Evolutionary conservation across 192 early-diverging fungal species (phyloP), one percentile per base, ranked within the genome.

Genomic region (Fimicolochytrium jonesii): DNA sequence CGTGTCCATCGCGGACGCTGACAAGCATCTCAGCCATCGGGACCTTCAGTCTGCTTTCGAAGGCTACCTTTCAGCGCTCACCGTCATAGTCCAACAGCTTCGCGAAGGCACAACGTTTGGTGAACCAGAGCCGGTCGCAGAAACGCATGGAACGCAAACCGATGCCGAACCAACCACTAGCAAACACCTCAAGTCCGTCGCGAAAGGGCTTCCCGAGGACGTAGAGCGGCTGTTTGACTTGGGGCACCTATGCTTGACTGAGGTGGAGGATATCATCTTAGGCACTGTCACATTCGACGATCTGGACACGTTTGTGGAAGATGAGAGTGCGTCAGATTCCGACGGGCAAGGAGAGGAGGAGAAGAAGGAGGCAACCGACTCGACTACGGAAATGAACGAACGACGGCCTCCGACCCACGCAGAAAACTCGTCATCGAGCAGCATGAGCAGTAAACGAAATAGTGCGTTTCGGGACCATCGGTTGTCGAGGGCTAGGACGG

Each of bases 191-290:
- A 64, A 64, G 42, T 54, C 53, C 52, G 28, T 18, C 9, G 61
- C 36, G 4, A 34, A 28, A 17, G 34, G 26, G 13, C 22, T 49
- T 13, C 64, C 64, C 5, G 55, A 66, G 5, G 64, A 66, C 37
- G 45, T 53, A 13, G 64, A 66, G 33, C 53, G 64, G 30, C 34
- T 66, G 15, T 58, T 66, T 45, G 64, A 55, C 4, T 28, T 66
- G 18, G 64, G 55, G 35, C 64, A 66, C 49, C 47, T 66, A 4
- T 66, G 64, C 39, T 36, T 66, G 17, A 58, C 64, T 0, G 64
- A 66, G 39, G 64, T 54, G 34, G 64, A 66, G 47, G 64, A 66
- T 4, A 56, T 66, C 33, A 57, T 66, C 22, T 39, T 49, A 48
- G 64, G 64, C 42, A 47, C 28, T 20, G 31, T 58, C 18, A 48